A percentile compares a stretch with the other conserved stretches of the same genome.
phyloP scores from a whole-genome alignment of 495 filamentous ascomycete species.

The Aspergillus heteromorphus region DNA sequence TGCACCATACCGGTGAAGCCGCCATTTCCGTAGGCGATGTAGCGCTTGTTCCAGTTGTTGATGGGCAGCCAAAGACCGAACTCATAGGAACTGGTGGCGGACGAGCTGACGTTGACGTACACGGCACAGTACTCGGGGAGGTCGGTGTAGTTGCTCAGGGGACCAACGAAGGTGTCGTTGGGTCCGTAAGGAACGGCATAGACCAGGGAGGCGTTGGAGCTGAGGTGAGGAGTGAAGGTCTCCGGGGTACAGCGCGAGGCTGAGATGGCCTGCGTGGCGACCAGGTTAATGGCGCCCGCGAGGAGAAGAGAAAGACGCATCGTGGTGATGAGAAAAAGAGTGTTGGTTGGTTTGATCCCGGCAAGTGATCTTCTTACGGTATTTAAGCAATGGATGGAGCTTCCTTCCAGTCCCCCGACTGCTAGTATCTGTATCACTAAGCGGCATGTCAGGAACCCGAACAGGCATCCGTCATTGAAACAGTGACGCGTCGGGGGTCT shows the following conservation, averaged over 20 bases:
- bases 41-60: conserved; percentile 4
- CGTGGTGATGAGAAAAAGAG: neutral
- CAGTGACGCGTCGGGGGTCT: neutral
- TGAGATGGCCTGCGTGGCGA: neutral
- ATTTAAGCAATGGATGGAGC: neutral
- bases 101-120: neutral
- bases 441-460: neutral
- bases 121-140: conserved; percentile 1
- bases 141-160: neutral
- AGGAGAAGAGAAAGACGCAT: neutral
- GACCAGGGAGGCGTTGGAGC: neutral
- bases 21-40: conserved; percentile 4
- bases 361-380: neutral
- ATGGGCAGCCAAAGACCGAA: neutral
- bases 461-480: neutral
- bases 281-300: neutral
- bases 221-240: neutral
- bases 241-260: neutral
- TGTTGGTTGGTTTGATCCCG: neutral
- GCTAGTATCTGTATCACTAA: neutral
- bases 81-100: neutral
- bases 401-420: neutral
- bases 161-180: neutral
- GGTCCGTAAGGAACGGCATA: neutral
- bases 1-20: neutral